Conservation (phyloP, 2,329 filamentous ascomycete genomes). For the Fusarium sp. region DNA sequence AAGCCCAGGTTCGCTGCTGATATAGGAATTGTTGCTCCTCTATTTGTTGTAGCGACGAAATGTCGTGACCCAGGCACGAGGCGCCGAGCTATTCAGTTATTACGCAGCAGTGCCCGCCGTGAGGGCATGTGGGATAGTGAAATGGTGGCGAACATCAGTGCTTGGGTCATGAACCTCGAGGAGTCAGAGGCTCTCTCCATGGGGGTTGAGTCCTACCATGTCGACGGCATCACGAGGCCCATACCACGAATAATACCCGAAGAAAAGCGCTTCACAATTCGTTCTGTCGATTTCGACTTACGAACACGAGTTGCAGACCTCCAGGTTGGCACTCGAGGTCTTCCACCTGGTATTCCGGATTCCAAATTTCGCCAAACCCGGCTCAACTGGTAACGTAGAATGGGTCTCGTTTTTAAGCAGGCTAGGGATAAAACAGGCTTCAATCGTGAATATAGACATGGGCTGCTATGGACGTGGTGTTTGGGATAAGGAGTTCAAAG, state of each 20-base stretch:
- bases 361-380: conserved; percentile 58
- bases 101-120: conserved; percentile 68
- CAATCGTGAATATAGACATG: background rate
- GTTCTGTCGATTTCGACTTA: conserved; percentile 67
- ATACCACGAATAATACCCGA: conserved; percentile 56
- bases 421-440: background rate
- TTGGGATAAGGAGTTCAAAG: conserved; percentile 1
- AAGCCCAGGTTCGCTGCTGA: conserved; percentile 73
- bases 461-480: background rate
- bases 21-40: conserved; percentile 71
- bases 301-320: conserved; percentile 61
- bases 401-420: background rate
- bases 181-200: conserved; percentile 56
- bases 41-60: conserved; percentile 75
- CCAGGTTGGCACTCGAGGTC: conserved; percentile 64
- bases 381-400: conserved; percentile 58
- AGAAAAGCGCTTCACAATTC: conserved; percentile 66
- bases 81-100: conserved; percentile 69
- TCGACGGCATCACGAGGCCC: conserved; percentile 12
- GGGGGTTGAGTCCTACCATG: conserved; percentile 18
- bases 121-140: conserved; percentile 79
- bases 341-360: conserved; percentile 60
- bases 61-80: conserved; percentile 68
- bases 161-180: conserved; percentile 66
- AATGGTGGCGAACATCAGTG: conserved; percentile 64